Evolutionary conservation across 208 protist species (phyloP), one percentile per base, ranked within the genome.

Genomic region (Phytomonas sp.): DNA sequence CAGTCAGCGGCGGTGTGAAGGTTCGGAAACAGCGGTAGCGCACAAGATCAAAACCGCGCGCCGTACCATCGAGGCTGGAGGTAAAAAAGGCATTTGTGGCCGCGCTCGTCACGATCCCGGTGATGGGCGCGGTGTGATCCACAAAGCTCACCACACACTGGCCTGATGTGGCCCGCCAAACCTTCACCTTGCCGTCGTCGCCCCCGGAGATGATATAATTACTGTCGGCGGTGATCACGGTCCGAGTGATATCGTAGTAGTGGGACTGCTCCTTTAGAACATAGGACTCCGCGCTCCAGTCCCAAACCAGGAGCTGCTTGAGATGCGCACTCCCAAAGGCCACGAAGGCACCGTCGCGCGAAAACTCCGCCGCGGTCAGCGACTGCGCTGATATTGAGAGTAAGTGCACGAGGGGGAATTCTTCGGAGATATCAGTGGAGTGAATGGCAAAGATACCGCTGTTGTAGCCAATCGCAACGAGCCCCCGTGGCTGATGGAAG

Each of bases 101-200:
- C 26, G 83, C 75, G 76, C 89, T 90, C 23, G 82, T 88, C 69
- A 82, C 80, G 74, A 94, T 88, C 64, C 89, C 89, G 7, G 91
- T 95, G 71, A 95, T 84, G 36, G 86, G 83, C 12, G 76, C 92
- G 29, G 85, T 82, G 76, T 97, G 92, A 52, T 97, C 94, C 14
- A 83, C 91, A 71, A 98, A 97, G 70, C 92, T 98, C n/a, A 93
- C 91, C 64, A 94, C 92, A 80, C 93, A 98, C 78, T 97, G 89
- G 19, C 94, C 94, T 1, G 86, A 90, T 60, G 79, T 70, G 11
- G 81, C 81, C 67, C 94, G 96, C 94, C 94, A 98, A 34, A 97
- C 88, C 79, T 98, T 98, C 36, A 98, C 86, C 75, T 97, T 97
- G 52, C 93, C 93, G 70, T 98, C 94, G 37, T 97, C 89, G 60